Evolutionary conservation across 2,329 filamentous ascomycete genomes (phyloP).

Genomic region (Penicillium sp.): DNA sequence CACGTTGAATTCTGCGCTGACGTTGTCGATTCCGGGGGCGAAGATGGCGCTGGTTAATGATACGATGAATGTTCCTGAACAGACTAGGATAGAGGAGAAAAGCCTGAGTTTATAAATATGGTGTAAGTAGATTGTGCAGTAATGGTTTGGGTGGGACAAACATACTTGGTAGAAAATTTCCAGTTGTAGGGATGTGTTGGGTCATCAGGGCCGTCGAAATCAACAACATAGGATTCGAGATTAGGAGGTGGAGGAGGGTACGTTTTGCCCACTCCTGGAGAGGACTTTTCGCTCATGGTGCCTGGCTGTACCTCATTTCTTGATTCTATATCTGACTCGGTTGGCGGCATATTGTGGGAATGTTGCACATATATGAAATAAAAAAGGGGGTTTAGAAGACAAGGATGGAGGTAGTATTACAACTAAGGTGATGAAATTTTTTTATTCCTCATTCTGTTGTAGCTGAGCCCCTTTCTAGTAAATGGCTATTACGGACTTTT

Average conservation of each 20-base stretch:
- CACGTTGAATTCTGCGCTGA: slow-evolving; percentile 53
- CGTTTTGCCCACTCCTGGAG: slow-evolving; percentile 42
- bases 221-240: slow-evolving; percentile 55
- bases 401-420: not conserved
- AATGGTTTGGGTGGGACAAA: not conserved
- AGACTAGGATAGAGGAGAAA: slow-evolving; percentile 23
- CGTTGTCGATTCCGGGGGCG: slow-evolving; percentile 60
- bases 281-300: slow-evolving; percentile 10
- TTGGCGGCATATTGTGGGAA: not conserved
- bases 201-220: slow-evolving; percentile 54
- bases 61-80: slow-evolving; percentile 51
- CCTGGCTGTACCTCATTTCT: not conserved
- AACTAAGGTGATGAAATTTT: not conserved
- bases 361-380: not conserved
- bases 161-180: slow-evolving; percentile 48
- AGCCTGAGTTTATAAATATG: slow-evolving; percentile 10
- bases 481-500: not conserved
- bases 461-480: not conserved
- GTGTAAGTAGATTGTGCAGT: not conserved
- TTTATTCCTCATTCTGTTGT: not conserved
- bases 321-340: not conserved
- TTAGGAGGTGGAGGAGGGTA: slow-evolving; percentile 53
- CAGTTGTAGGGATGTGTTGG: slow-evolving; percentile 56
- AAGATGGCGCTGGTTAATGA: slow-evolving; percentile 63
- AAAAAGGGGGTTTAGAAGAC: not conserved